Evolutionary conservation across 1,284 basidiomycete genomes (phyloP), one percentile per base, ranked within the genome.

Genomic region (Tetrapyrgos nigripes): DNA sequence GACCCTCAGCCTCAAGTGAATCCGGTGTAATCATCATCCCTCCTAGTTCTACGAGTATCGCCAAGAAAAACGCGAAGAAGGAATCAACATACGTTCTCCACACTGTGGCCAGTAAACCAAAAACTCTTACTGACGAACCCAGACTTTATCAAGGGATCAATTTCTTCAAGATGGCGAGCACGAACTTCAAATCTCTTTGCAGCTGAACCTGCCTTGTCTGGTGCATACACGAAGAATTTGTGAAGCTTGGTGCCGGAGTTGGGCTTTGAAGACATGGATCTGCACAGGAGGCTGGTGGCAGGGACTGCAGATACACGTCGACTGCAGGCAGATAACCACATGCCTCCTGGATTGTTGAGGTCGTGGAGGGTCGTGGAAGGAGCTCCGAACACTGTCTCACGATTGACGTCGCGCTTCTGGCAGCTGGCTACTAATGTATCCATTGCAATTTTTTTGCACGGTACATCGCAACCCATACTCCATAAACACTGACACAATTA

Each of bases 21-120:
- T 79, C 78, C 11, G 81, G 77, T 4, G 77, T 78, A 24, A 83
- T 61, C 55, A 84, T 53, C 49, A 80, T 80, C 5, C 82, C 83
- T 2, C 73, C 83, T 49, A 83, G 71, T 59, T 79, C 83, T 85
- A 51, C 27, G n/a, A 31, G 51, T n/a, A 29, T 28, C 21, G n/a
- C 43, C n/a, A 14, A 24, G 35, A 37, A 8, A 50, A n/a, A 17
- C 37, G 19, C 37, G 37, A 33, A 33, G 37, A 17, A 6, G 37
- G 8, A 6, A 29, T 13, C 6, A 54, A 8, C 13, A 50, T 37
- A 6, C 3, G 19, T 11, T 55, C 46, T 59, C 28, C 14, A 35
- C 35, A 53, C 21, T 35, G 28, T 23, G 21, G 21, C 35, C 13
- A 35, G 24, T 43, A 49, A 28, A 35, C 21, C 26, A 29, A 57